Evolutionary conservation across 805 yeast species (phyloP).

Genomic region (Kodamaea nitidulidarum): DNA sequence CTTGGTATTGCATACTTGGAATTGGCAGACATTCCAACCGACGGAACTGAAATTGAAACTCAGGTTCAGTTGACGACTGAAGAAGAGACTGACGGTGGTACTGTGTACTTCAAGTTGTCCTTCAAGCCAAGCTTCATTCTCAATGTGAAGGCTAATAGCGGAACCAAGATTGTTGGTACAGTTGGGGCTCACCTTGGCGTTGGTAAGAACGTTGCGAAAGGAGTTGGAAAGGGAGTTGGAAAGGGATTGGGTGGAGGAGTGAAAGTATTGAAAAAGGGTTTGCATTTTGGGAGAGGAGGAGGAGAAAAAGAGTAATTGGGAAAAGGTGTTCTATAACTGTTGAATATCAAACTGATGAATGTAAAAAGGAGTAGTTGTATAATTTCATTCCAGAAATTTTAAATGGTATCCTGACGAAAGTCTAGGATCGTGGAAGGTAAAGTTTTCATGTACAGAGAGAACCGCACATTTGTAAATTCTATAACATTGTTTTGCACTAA

Average conservation of each 20-base stretch:
- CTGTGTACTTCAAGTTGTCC: conserved; percentile 50
- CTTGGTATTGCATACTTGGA: conserved; percentile 63
- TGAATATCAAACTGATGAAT: no score
- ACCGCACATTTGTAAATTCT: no score
- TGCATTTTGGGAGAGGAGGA: conserved; percentile 23
- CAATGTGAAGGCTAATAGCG: conserved; percentile 30
- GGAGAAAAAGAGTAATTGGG: neutral
- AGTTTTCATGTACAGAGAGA: no score
- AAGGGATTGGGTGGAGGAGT: conserved; percentile 38
- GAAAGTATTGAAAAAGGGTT: conserved; percentile 33
- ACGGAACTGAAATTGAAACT: conserved; percentile 42
- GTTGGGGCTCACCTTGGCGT: conserved; percentile 30
- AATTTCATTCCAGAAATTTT: no score
- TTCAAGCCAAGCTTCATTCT: conserved; percentile 73
- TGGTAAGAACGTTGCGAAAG: conserved; percentile 22
- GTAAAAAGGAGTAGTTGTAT: no score
- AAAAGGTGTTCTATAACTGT: no score
- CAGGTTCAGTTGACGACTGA: conserved; percentile 47
- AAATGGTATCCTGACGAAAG: no score
- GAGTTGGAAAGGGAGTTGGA: conserved; percentile 37
- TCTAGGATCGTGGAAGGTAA: no score
- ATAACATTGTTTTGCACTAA: no score
- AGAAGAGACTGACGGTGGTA: conserved; percentile 59
- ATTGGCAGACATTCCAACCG: conserved; percentile 47
- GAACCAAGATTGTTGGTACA: conserved; percentile 41